Percentiles rank a stretch among this genome's conserved stretches.
Evolutionary conservation across 768 basidiomycete species (phyloP).

Genomic region (Piloderma croceum): DNA sequence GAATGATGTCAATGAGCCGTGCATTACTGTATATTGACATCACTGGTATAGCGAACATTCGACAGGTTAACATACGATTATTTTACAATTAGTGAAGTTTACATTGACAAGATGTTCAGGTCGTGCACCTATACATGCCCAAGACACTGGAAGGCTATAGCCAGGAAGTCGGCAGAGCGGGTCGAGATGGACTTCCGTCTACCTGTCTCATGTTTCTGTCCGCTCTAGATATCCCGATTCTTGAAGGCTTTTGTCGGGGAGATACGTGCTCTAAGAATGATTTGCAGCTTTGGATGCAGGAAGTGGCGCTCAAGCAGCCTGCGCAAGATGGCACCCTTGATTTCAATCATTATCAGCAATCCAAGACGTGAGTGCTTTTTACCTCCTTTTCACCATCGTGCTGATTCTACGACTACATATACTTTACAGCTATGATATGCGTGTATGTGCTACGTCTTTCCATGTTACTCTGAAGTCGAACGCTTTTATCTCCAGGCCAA

Average conservation of each 20-base stretch:
- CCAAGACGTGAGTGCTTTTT: constrained; percentile 27
- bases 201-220: constrained; percentile 42
- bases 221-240: constrained; percentile 36
- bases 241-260: constrained; percentile 45
- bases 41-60: constrained; percentile 29
- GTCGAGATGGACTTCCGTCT: constrained; percentile 37
- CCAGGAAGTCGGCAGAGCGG: constrained; percentile 42
- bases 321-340: constrained; percentile 32
- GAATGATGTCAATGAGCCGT: neutral
- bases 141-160: constrained; percentile 44
- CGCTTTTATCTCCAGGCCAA: constrained; percentile 26
- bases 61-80: constrained; percentile 26
- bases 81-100: no score
- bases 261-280: constrained; percentile 39
- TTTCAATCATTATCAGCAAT: constrained; percentile 38
- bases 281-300: constrained; percentile 36
- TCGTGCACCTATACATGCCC: constrained; percentile 38
- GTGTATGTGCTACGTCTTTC: constrained; percentile 18
- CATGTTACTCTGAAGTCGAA: neutral
- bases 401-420: no score
- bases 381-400: neutral
- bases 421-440: constrained; percentile 33
- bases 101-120: no score
- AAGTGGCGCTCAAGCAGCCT: constrained; percentile 31
- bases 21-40: no score